Base-by-base conservation (phyloP, 345 rosid genomes). In the Acer saccharum region DNA sequence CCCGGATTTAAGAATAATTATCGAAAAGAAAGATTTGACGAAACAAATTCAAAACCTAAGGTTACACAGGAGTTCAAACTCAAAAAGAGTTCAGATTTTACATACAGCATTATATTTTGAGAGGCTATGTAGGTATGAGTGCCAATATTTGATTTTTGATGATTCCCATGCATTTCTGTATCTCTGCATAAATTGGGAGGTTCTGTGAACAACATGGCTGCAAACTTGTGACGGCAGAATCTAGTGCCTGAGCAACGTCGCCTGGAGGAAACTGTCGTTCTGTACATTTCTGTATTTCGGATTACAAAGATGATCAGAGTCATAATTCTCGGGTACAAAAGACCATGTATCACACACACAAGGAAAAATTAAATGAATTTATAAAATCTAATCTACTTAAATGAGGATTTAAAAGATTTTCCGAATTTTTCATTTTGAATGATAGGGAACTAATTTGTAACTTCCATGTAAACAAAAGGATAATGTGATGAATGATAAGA, bases 141-240 rank as follows among this genome's bases (percentile, higher is more conserved):
- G 91, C 91, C 76, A 88, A 77, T 57, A 88, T 88, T 84, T 94
- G 98, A 66, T 87, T 94, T 76, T 90, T 85, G 23, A 94, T 84
- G 52, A 90, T 89, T 41, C 97, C 95, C 93, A 92, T 94, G 87
- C 92, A 92, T 79, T 90, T 92, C 88, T 94, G 98, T 74, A 94
- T 89, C 82, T 94, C 98, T 12, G 91, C 84, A 80, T 94, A 92
- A 41, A 94, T 77, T 3, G 93, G 92, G 73, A 94, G 93, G 81
- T 94, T 94, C 72, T 86, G 89, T 5, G 94, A 83, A 81, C 95
- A 88, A 83, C 86, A 80, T 7, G 98, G 98, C 88, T 89, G 90
- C 84, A 92, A 84, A 84, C 92, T 86, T 1, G 87, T 87, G 18
- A 89, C 94, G 0, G 97, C 98, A 23, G 90, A 92, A 76, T 94